phyloP scores from a whole-genome alignment of 2,329 filamentous ascomycete genomes.

The Penicillium nordicum region DNA sequence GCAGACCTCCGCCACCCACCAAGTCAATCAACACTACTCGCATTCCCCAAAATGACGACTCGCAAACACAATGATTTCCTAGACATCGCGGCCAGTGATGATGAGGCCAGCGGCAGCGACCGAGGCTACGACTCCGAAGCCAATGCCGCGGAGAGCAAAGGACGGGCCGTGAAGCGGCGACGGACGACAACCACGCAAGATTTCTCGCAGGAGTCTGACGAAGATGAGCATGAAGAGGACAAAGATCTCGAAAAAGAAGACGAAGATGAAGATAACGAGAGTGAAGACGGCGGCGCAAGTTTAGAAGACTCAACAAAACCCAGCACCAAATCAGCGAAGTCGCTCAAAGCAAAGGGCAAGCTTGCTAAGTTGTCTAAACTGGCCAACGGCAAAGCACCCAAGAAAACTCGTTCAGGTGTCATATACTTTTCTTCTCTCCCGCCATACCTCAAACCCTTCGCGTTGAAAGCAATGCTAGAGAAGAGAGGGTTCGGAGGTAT shows the following conservation, averaged over 20 bases:
- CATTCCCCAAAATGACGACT: slow-evolving; percentile 32
- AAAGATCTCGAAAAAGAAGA: slow-evolving; percentile 11
- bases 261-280: slow-evolving; percentile 9
- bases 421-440: slow-evolving; percentile 47
- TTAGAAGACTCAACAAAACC: slow-evolving; percentile 10
- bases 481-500: slow-evolving; percentile 43
- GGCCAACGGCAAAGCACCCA: slow-evolving; percentile 10
- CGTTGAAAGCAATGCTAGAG: slow-evolving; percentile 42
- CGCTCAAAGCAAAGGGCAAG: slow-evolving; percentile 15
- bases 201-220: slow-evolving; percentile 43
- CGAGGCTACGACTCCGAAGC: slow-evolving; percentile 47
- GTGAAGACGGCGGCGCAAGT: slow-evolving; percentile 13
- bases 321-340: slow-evolving; percentile 5
- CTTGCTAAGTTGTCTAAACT: slow-evolving; percentile 9
- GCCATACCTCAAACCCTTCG: slow-evolving; percentile 48
- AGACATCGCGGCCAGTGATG: slow-evolving; percentile 34
- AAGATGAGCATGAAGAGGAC: slow-evolving; percentile 33
- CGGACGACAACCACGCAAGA: slow-evolving; percentile 25
- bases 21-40: neutral
- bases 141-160: slow-evolving; percentile 40
- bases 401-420: slow-evolving; percentile 41
- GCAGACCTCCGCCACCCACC: neutral
- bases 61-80: slow-evolving; percentile 41
- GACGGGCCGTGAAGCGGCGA: slow-evolving; percentile 32
- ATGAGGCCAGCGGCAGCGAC: slow-evolving; percentile 35